Base-by-base conservation (phyloP, 2,329 filamentous ascomycete genomes). In the Calonectria pseudoturangicola region DNA sequence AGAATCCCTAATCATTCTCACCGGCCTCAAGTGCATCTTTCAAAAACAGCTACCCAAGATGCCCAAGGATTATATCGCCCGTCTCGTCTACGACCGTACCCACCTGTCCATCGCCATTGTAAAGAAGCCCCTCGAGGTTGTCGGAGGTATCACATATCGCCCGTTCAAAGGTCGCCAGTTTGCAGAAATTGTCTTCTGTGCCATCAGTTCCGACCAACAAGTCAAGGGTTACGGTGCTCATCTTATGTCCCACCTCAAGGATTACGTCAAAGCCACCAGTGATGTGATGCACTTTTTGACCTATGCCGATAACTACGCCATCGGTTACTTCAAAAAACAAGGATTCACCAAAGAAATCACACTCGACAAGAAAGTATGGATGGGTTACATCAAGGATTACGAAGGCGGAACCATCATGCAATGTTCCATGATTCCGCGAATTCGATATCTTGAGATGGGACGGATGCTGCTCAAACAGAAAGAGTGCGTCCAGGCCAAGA, bases 311-410 rank as follows among this genome's bases (percentile, higher is more conserved):
- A 99, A 99, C 84, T 98, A 98, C 81, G 97, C 97, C 47, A 99
- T 98, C 76, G 97, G 97, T 13, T 99, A 98, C 84, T 99, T 99
- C 85, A 98, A 98, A 84, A 99, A 99, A 83, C 97, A 99, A 83
- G 97, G 97, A 0, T 99, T 99, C 82, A 98, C 97, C 2, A 99
- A 99, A 83, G 96, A 99, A 80, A 98, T 99, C 75, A 98, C 96
- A 0, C 91, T 99, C 0, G 94, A 97, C 72, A 94, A 93, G 80
- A 92, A 93, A 2, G 93, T 95, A 4, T 99, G 97, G 97, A 98
- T 98, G 97, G 97, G 97, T 3, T 99, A 98, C 81, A 99, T 99
- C 87, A 99, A 99, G 83, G 97, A 99, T 83, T 99, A 99, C 83
- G 97, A 99, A 85, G 97, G 97, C 71, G 97, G 97, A 71, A 99